Evolutionary conservation across 1,139 yeast genomes (phyloP).

Genomic region (Taiozyma sp.): DNA sequence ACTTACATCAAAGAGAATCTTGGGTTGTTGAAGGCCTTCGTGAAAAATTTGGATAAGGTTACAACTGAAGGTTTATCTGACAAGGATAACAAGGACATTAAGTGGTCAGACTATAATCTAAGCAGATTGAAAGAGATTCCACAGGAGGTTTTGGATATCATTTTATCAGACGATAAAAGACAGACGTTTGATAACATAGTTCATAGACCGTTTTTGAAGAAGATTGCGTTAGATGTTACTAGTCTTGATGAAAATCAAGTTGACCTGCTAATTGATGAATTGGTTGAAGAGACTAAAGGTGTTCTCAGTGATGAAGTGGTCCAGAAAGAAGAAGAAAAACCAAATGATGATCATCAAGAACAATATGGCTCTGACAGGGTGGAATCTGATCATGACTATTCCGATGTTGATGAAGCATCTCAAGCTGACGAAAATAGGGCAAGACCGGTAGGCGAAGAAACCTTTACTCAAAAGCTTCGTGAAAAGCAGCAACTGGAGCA

Average conservation of each 20-base stretch:
- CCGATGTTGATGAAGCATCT: background rate
- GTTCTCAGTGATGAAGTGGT: background rate
- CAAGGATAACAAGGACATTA: conserved; percentile 11
- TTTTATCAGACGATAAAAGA: conserved; percentile 14
- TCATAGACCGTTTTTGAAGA: conserved; percentile 13
- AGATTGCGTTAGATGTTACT: conserved; percentile 15
- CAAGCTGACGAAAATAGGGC: background rate
- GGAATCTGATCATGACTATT: background rate
- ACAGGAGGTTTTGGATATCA: conserved; percentile 14
- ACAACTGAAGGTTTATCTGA: conserved; percentile 9
- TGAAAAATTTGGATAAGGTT: background rate
- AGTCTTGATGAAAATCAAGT: background rate
- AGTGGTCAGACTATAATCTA: conserved; percentile 8
- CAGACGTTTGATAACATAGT: conserved; percentile 13
- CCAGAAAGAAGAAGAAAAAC: background rate
- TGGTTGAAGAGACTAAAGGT: background rate
- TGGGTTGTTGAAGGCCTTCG: background rate
- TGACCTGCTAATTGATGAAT: background rate
- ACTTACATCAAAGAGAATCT: background rate
- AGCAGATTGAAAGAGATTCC: conserved; percentile 15
- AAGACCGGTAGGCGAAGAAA: background rate
- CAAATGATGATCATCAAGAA: background rate
- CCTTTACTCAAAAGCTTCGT: background rate
- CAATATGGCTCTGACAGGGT: background rate
- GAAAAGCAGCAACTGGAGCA: background rate